phyloP scores from a whole-genome alignment of 176 grass and related monocot genomes.

The Chloris gayana region DNA sequence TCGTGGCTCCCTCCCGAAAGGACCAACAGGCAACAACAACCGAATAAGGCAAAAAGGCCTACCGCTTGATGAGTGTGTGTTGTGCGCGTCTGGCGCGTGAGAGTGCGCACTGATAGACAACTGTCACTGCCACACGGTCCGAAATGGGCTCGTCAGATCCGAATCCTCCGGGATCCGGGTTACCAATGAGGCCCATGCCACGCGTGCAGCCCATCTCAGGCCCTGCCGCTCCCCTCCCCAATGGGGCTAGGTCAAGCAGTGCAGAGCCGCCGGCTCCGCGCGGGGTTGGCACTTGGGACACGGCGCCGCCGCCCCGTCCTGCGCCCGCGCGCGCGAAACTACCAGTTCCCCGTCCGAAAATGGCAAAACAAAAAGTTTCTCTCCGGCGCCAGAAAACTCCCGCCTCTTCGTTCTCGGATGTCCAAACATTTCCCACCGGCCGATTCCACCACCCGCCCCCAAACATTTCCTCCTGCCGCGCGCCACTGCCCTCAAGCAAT shows the following conservation, averaged over 20 bases:
- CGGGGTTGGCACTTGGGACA: background rate
- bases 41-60: too few species aligned
- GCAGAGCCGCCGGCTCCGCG: background rate
- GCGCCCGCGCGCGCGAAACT: slow-evolving; percentile 1
- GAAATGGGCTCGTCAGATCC: background rate
- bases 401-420: slow-evolving; percentile 24
- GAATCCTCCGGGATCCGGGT: background rate
- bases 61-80: too few species aligned
- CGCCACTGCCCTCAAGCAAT: background rate
- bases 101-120: too few species aligned
- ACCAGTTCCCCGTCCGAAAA: background rate
- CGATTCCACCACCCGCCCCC: background rate
- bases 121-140: background rate
- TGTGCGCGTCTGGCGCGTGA: too few species aligned
- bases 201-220: background rate
- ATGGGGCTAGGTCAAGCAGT: background rate
- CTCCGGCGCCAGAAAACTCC: slow-evolving; percentile 29
- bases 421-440: slow-evolving; percentile 29
- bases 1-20: too few species aligned
- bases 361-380: background rate
- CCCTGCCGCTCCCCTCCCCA: background rate
- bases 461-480: slow-evolving; percentile 35
- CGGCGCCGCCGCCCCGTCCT: background rate
- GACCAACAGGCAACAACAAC: too few species aligned
- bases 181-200: background rate